phyloP scores from a whole-genome alignment of 495 filamentous ascomycete genomes.

The Parmelia sp. region DNA sequence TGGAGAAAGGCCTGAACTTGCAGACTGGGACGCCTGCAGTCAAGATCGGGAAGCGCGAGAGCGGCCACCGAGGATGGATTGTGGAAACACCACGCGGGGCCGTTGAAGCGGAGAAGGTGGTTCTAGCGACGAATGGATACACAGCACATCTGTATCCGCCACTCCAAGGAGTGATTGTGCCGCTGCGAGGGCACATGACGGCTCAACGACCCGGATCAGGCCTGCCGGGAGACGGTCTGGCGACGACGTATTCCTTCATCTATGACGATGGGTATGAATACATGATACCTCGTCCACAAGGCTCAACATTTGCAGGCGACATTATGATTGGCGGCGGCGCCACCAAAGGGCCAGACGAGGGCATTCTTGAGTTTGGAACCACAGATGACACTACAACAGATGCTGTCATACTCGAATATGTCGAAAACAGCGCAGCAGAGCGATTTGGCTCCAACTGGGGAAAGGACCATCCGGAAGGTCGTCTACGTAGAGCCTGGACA shows the following conservation, averaged over 20 bases:
- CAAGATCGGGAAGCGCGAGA: constrained; percentile 31
- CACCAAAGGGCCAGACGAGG: constrained; percentile 39
- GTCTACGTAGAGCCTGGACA: constrained; percentile 51
- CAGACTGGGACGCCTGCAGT: constrained; percentile 55
- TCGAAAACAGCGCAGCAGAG: constrained; percentile 38
- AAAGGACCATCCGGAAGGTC: constrained; percentile 47
- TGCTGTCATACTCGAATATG: constrained; percentile 45
- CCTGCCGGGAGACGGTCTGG: constrained; percentile 40
- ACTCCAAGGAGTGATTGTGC: constrained; percentile 57
- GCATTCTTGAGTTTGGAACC: constrained; percentile 45
- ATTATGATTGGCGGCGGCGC: constrained; percentile 68
- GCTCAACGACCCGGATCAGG: constrained; percentile 50
- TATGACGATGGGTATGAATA: constrained; percentile 58
- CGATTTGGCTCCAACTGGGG: constrained; percentile 58
- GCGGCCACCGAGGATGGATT: constrained; percentile 33
- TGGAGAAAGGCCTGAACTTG: constrained; percentile 51
- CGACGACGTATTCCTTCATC: constrained; percentile 56
- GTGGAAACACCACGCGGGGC: constrained; percentile 50
- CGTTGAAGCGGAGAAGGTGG: constrained; percentile 48
- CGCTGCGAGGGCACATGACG: constrained; percentile 60
- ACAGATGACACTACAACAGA: constrained; percentile 56
- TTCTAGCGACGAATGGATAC: constrained; percentile 71
- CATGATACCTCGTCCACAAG: constrained; percentile 54
- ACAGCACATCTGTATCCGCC: constrained; percentile 50
- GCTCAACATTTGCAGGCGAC: constrained; percentile 44